A percentile compares a stretch with the other conserved stretches of the same genome.
Evolutionary conservation across 805 yeast genomes (phyloP).

Genomic region (Dipodascus albidus): DNA sequence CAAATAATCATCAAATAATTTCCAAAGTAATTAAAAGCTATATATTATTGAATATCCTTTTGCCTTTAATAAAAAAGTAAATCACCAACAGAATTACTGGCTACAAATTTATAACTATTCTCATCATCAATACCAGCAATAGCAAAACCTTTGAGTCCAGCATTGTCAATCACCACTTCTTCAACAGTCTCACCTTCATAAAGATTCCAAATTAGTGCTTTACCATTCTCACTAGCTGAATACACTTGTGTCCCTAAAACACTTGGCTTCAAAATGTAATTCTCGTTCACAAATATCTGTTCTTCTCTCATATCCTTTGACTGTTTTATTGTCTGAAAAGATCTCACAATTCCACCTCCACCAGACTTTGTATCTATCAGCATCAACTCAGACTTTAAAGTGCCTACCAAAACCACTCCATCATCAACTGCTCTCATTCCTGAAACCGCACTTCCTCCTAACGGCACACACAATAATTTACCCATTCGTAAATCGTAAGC

Average conservation of each 20-base stretch:
- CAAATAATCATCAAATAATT: no score
- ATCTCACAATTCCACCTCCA: neutral
- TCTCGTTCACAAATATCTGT: neutral
- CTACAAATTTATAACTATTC: neutral
- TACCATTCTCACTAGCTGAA: neutral
- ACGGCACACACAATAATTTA: neutral
- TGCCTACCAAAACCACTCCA: neutral
- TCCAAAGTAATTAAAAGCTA: no score
- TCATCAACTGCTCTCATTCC: neutral
- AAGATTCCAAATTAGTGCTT: neutral
- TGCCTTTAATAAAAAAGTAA: neutral
- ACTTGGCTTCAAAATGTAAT: neutral
- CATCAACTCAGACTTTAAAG: neutral
- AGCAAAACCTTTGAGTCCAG: neutral
- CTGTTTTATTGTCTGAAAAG: neutral
- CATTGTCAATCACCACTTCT: neutral
- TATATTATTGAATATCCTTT: no score
- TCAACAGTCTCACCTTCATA: neutral
- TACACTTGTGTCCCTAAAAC: neutral
- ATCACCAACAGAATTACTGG: neutral
- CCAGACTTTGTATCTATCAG: neutral
- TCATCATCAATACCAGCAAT: neutral
- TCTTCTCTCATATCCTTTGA: neutral
- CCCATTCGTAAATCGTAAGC: constrained; percentile 24
- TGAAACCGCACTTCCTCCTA: neutral